phyloP scores from a whole-genome alignment of 495 filamentous ascomycete species.

The Aspergillus affinis region DNA sequence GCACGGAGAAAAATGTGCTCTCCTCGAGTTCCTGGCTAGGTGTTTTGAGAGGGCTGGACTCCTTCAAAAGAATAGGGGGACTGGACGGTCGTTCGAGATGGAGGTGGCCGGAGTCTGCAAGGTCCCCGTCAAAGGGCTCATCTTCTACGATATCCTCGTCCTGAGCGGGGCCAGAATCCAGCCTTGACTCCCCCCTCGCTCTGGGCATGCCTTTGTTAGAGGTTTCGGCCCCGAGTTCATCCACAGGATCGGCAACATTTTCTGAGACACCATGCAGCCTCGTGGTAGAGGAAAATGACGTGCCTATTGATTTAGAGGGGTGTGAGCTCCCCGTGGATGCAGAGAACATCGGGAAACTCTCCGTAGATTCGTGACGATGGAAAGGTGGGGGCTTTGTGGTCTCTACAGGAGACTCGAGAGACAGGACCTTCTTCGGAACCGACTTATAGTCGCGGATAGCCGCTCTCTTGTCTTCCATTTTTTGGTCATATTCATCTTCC shows the following conservation, averaged over 20 bases:
- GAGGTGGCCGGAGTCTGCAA: constrained; percentile 22
- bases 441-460: constrained; percentile 48
- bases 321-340: constrained; percentile 64
- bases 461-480: constrained; percentile 43
- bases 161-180: constrained; percentile 16
- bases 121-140: constrained; percentile 24
- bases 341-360: constrained; percentile 84
- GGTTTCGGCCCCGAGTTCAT: constrained; percentile 13
- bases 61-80: constrained; percentile 37
- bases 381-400: constrained; percentile 41
- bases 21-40: constrained; percentile 1
- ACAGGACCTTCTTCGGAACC: constrained; percentile 43
- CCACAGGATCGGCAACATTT: constrained; percentile 6
- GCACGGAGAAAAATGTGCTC: neutral
- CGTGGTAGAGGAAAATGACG: constrained; percentile 41
- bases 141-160: constrained; percentile 27
- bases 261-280: constrained; percentile 21
- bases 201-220: constrained; percentile 9
- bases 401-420: constrained; percentile 39
- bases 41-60: constrained; percentile 35
- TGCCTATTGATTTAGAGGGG: constrained; percentile 43
- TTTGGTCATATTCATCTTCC: constrained; percentile 46
- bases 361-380: constrained; percentile 69
- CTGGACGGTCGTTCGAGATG: constrained; percentile 46
- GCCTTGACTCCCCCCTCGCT: constrained; percentile 23